A percentile compares a stretch with the other conserved stretches of the same genome.
phyloP scores from a whole-genome alignment of 306 rosid species.

The Malus sylvestris region DNA sequence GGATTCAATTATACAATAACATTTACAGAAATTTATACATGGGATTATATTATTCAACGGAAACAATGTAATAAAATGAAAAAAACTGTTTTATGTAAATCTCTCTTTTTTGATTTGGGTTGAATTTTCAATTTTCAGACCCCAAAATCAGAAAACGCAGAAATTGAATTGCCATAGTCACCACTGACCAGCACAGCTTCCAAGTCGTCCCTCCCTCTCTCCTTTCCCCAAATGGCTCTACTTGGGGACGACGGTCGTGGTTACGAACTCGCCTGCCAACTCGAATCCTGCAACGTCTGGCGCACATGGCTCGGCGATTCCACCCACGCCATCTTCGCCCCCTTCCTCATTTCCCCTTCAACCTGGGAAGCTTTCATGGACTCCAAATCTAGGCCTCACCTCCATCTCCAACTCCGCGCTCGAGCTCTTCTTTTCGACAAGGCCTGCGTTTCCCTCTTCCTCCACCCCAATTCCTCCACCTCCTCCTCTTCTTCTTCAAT shows the following conservation, averaged over 20 bases:
- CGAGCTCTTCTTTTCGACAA: constrained; percentile 96
- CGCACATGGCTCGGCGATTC: constrained; percentile 79
- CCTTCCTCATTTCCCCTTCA: constrained; percentile 59
- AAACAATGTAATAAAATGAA: too few species aligned
- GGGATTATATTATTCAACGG: too few species aligned
- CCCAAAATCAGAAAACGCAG: too few species aligned
- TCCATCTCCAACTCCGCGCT: constrained; percentile 75
- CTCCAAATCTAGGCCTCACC: constrained; percentile 64
- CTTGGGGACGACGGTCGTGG: constrained; percentile 88
- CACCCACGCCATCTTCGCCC: constrained; percentile 47
- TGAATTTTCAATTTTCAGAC: too few species aligned
- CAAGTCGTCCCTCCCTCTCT: not conserved
- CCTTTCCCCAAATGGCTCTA: constrained; percentile 41
- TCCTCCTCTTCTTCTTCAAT: constrained; percentile 26
- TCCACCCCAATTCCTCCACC: constrained; percentile 35
- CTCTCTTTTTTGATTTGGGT: too few species aligned
- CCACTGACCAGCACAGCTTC: not conserved
- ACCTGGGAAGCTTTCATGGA: constrained; percentile 79
- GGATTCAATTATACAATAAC: too few species aligned
- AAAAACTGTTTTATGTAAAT: too few species aligned
- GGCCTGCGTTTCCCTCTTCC: constrained; percentile 59
- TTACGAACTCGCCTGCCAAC: constrained; percentile 70
- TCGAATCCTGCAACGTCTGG: constrained; percentile 65
- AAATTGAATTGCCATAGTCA: too few species aligned
- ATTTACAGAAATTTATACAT: too few species aligned